Conservation (phyloP, 1,284 basidiomycete genomes). For the Trichosporon coremiiforme region DNA sequence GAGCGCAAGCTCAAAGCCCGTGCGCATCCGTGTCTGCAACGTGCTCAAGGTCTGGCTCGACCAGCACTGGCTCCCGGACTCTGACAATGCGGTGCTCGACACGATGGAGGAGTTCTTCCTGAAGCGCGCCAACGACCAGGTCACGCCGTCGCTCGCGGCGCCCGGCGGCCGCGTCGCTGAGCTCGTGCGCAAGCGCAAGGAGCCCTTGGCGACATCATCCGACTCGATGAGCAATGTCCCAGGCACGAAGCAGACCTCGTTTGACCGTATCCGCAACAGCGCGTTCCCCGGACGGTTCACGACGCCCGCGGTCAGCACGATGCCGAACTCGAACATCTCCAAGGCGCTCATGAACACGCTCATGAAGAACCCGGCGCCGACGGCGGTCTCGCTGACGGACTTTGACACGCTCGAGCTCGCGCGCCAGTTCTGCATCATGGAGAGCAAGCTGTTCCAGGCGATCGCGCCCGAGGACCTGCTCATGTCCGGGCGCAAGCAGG, state of each 20-base stretch:
- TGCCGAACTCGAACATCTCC: conserved; percentile 71
- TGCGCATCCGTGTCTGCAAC: conserved; percentile 85
- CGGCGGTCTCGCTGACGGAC: conserved; percentile 75
- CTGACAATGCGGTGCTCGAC: conserved; percentile 60
- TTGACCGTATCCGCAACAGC: conserved; percentile 31
- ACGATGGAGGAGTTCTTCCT: conserved; percentile 52
- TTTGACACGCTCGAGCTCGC: conserved; percentile 92
- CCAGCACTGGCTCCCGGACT: conserved; percentile 75
- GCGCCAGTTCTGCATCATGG: conserved; percentile 90
- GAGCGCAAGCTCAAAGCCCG: conserved; percentile 82
- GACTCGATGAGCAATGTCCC: conserved; percentile 18
- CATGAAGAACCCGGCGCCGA: conserved; percentile 57
- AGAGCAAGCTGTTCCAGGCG: conserved; percentile 81
- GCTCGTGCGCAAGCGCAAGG: conserved; percentile 36
- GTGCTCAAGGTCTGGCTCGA: conserved; percentile 93
- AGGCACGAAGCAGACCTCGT: conserved; percentile 28
- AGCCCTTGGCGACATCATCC: conserved; percentile 27
- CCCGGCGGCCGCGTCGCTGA: conserved; percentile 50
- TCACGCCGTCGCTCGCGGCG: conserved; percentile 42
- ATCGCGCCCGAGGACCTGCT: conserved; percentile 92
- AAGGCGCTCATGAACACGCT: conserved; percentile 69
- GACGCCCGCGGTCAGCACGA: conserved; percentile 20
- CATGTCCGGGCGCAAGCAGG: conserved; percentile 72
- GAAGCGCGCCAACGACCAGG: conserved; percentile 38
- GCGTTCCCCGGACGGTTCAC: conserved; percentile 23